Evolutionary conservation across 352 stramenopile species (phyloP), one percentile per base, ranked within the genome.

Genomic region (Globisporangium radiosum): DNA sequence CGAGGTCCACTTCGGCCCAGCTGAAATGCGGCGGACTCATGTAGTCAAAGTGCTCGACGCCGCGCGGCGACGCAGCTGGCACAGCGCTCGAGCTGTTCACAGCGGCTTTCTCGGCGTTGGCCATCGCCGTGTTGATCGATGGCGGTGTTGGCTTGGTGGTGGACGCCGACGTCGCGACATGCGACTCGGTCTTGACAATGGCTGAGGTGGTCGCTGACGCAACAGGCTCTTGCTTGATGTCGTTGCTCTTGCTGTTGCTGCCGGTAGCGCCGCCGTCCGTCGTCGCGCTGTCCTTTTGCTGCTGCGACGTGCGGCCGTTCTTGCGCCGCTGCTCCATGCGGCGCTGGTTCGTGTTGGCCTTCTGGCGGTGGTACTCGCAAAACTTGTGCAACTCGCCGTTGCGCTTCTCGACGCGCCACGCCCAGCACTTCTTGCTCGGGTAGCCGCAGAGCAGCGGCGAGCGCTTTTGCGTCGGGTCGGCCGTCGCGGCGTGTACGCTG

Each of bases 331-430:
- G 78, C 72, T 92, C 81, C 81, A 92, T 88, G 58, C 78, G 79
- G 39, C 81, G 83, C 70, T 92, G 83, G 71, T 90, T 90, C 43
- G 79, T 88, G 70, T 90, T 92, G 64, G 80, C 81, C 64, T 91
- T 90, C 58, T 90, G 77, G 39, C 83, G 83, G 63, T 92, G 83
- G 66, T 89, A 92, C 63, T 92, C 81, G 66, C 83, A 92, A 53
- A 92, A 88, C 68, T 90, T 90, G 74, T 92, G 83, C 59, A 91
- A 69, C 69, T 90, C 79, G 49, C 83, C 83, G 51, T 91, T 92
- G 67, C 81, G 77, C 67, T 92, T 92, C 63, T 87, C 75, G 2
- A 89, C 81, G 57, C 81, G 83, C 68, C 70, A 73, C 63, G 82
- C 90, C 71, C 73, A 88, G 75, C 83, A 92, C 71, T 90, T 90